These are phyloP conservation scores for Trametes punicea DNA, from an alignment of 768 basidiomycete genomes.

Conservation along the genomic window DNA sequence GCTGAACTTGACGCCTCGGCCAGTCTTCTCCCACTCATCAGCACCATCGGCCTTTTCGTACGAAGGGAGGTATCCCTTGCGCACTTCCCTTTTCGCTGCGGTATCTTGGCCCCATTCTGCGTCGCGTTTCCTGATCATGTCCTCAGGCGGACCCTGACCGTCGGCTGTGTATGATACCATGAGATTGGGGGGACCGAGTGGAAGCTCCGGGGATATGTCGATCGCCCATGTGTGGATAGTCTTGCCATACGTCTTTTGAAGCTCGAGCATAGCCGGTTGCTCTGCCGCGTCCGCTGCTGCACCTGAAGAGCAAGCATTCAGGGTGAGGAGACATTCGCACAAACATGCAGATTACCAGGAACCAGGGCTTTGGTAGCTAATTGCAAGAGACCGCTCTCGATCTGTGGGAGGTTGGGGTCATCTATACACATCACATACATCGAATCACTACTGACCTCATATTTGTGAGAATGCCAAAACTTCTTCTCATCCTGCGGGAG, in stretches of 20 bases:
- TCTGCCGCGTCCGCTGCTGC: conserved; percentile 35
- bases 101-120: conserved; percentile 34
- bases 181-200: conserved; percentile 43
- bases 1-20: conserved; percentile 35
- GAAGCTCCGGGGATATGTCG: conserved; percentile 39
- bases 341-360: conserved; percentile 18
- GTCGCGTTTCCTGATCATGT: conserved; percentile 34
- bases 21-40: conserved; percentile 38
- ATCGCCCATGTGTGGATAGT: conserved; percentile 38
- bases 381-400: conserved; percentile 35
- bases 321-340: background rate
- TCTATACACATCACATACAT: background rate
- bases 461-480: conserved; percentile 55
- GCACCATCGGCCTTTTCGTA: conserved; percentile 37
- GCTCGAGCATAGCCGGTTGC: conserved; percentile 40
- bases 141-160: conserved; percentile 31
- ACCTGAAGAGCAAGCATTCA: conserved; percentile 12
- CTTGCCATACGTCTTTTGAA: conserved; percentile 49
- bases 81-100: conserved; percentile 32
- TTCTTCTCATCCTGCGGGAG: conserved; percentile 45
- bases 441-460: conserved; percentile 31
- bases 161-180: conserved; percentile 45
- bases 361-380: conserved; percentile 30
- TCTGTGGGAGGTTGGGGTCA: conserved; percentile 8
- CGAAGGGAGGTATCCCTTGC: conserved; percentile 36